Evolutionary conservation across 306 rosid genomes (phyloP).

Genomic region (Sindora glabra): DNA sequence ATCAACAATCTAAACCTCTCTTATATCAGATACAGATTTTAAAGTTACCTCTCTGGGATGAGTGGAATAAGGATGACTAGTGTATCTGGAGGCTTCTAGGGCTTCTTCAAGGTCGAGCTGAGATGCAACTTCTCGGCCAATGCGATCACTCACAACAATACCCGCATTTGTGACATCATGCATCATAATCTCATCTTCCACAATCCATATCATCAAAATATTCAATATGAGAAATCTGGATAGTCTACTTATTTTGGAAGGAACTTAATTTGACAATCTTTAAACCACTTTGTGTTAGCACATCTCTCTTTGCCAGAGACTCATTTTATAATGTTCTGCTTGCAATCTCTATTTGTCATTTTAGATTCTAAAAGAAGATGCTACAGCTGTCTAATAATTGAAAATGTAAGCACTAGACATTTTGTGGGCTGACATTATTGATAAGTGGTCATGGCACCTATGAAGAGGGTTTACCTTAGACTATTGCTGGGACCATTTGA

Average conservation of each 20-base stretch:
- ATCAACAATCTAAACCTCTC: background rate
- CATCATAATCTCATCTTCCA: background rate
- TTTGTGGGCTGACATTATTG: background rate
- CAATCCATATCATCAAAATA: background rate
- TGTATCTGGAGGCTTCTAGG: slow-evolving; percentile 85
- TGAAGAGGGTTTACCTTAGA: background rate
- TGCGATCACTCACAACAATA: slow-evolving; percentile 73
- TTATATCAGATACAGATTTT: background rate
- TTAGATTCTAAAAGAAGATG: background rate
- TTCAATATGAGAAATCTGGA: background rate
- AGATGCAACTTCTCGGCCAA: slow-evolving; percentile 72
- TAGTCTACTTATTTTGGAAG: background rate
- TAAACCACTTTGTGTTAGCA: background rate
- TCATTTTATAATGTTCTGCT: background rate
- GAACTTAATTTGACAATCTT: background rate
- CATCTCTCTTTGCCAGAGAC: no score
- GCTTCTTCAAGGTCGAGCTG: slow-evolving; percentile 94
- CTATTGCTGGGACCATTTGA: background rate
- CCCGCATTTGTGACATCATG: slow-evolving; percentile 74
- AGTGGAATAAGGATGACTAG: slow-evolving; percentile 81
- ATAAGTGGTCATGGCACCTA: background rate
- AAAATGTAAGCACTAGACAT: background rate
- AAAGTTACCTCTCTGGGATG: slow-evolving; percentile 79
- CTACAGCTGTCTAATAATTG: background rate
- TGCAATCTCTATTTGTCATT: slow-evolving; percentile 2